A percentile compares a stretch with the other conserved stretches of the same genome.
These are phyloP conservation scores for Heterobasidion annosum DNA, from an alignment of 1,284 basidiomycete genomes.

Conservation along the genomic window DNA sequence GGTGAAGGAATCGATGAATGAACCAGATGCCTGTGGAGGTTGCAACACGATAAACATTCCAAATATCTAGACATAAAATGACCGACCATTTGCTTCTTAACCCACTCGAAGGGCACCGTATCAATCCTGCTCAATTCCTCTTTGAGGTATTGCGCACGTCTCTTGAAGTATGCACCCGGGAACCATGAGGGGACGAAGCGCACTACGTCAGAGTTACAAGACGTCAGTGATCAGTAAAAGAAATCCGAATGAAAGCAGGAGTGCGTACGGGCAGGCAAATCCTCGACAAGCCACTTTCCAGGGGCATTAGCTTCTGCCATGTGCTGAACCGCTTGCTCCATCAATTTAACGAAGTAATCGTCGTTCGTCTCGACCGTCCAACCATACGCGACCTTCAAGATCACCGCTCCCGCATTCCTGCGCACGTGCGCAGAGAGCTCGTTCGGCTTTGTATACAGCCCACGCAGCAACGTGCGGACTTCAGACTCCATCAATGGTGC, in stretches of 20 bases:
- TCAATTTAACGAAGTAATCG: slow-evolving; percentile 22
- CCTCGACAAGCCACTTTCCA: slow-evolving; percentile 15
- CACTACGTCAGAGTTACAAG: slow-evolving; percentile 17
- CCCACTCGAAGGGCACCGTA: slow-evolving; percentile 21
- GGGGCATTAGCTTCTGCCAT: slow-evolving; percentile 7
- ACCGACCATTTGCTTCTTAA: slow-evolving; percentile 22
- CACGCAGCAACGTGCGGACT: slow-evolving; percentile 23
- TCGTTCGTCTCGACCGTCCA: slow-evolving; percentile 23
- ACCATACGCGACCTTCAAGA: slow-evolving; percentile 30
- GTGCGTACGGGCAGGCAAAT: slow-evolving; percentile 13
- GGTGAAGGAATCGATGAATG: slow-evolving; percentile 24
- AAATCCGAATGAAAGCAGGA: no score
- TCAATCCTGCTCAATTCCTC: slow-evolving; percentile 14
- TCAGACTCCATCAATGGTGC: slow-evolving; percentile 27
- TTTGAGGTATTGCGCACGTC: slow-evolving; percentile 12
- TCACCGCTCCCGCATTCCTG: slow-evolving; percentile 25
- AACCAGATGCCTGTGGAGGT: slow-evolving; percentile 19
- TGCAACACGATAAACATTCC: no score
- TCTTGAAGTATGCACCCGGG: slow-evolving; percentile 28
- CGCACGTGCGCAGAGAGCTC: slow-evolving; percentile 22
- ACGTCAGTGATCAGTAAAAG: no score
- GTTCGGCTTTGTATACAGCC: slow-evolving; percentile 26
- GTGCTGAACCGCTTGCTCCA: slow-evolving; percentile 10
- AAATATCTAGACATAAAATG: neutral
- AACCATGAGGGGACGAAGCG: slow-evolving; percentile 31